Percentiles rank a stretch among this genome's conserved stretches.
Evolutionary conservation across 1,139 yeast species (phyloP).

Genomic region (Pichia sp.): DNA sequence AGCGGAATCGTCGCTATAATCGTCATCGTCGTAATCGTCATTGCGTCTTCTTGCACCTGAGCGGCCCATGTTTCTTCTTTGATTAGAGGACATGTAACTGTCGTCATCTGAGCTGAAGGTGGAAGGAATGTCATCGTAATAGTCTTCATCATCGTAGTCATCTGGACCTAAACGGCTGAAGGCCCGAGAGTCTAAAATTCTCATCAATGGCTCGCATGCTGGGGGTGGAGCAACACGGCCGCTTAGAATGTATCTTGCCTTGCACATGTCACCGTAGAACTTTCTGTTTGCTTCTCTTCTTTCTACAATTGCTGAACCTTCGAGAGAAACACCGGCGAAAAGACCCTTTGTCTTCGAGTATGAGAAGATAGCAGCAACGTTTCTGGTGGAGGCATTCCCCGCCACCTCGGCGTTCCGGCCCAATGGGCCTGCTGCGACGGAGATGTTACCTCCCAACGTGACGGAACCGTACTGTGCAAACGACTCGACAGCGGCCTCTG

Average conservation of each 20-base stretch:
- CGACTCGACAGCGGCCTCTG: slow-evolving; percentile 83
- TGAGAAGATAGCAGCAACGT: slow-evolving; percentile 87
- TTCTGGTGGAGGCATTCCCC: slow-evolving; percentile 84
- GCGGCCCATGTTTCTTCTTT: slow-evolving; percentile 4
- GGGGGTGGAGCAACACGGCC: slow-evolving; percentile 93
- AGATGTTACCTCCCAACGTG: slow-evolving; percentile 90
- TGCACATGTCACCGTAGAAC: slow-evolving; percentile 83
- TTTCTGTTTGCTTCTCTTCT: slow-evolving; percentile 95
- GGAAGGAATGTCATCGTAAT: slow-evolving; percentile 70
- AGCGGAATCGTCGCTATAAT: slow-evolving; percentile 28
- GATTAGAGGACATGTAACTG: slow-evolving; percentile 23
- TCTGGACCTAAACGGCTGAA: slow-evolving; percentile 56
- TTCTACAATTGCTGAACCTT: slow-evolving; percentile 92
- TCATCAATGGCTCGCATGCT: slow-evolving; percentile 83
- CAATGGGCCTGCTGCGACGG: slow-evolving; percentile 97
- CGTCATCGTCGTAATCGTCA: slow-evolving; percentile 38
- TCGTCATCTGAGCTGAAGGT: slow-evolving; percentile 49
- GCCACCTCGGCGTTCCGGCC: slow-evolving; percentile 99
- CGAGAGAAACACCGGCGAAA: slow-evolving; percentile 95
- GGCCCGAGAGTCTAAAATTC: slow-evolving; percentile 81
- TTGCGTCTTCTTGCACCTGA: slow-evolving; percentile 35
- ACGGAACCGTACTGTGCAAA: slow-evolving; percentile 93
- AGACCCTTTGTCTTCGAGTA: slow-evolving; percentile 95
- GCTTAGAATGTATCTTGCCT: slow-evolving; percentile 74
- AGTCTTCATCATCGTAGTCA: slow-evolving; percentile 58